Evolutionary conservation across 78 protist species (phyloP).

Genomic region (Goniomonas avonlea): DNA sequence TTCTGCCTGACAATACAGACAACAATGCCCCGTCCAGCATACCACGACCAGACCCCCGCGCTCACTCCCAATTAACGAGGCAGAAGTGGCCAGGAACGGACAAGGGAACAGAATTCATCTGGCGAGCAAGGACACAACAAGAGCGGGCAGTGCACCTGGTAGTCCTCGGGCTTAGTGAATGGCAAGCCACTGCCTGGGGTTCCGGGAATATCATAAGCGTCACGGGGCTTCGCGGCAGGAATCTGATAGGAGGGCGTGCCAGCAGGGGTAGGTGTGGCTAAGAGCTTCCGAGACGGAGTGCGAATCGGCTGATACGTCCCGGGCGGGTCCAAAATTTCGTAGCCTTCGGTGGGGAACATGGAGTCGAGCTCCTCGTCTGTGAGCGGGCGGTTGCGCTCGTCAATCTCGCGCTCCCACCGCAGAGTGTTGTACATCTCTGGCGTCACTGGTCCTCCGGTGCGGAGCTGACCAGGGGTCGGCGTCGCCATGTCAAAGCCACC

Average conservation of each 20-base stretch:
- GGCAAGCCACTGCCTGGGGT: constrained; percentile 61
- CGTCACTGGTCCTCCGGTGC: neutral
- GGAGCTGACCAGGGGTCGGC: neutral
- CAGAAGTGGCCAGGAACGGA: too few species aligned
- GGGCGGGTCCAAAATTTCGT: constrained; percentile 69
- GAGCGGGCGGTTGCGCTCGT: constrained; percentile 79
- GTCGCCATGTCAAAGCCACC: constrained; percentile 57
- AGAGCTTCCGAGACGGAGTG: constrained; percentile 74
- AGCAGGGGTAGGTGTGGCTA: constrained; percentile 71
- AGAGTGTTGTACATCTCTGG: constrained; percentile 30
- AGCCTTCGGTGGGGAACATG: constrained; percentile 67
- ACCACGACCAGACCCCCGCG: too few species aligned
- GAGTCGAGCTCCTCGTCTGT: constrained; percentile 90
- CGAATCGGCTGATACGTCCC: constrained; percentile 72
- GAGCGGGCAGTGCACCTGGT: too few species aligned
- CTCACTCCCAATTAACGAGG: too few species aligned
- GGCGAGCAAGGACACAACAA: too few species aligned
- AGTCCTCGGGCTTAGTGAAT: constrained; percentile 88
- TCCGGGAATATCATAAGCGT: constrained; percentile 8
- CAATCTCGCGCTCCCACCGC: constrained; percentile 69
- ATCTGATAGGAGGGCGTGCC: constrained; percentile 37
- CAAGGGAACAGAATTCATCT: too few species aligned
- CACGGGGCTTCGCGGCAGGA: constrained; percentile 29
- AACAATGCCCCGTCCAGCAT: too few species aligned
- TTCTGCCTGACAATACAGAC: too few species aligned